These are phyloP conservation scores for Linnemannia schmuckeri DNA, from an alignment of 192 early-diverging fungal species.

Conservation along the genomic window DNA sequence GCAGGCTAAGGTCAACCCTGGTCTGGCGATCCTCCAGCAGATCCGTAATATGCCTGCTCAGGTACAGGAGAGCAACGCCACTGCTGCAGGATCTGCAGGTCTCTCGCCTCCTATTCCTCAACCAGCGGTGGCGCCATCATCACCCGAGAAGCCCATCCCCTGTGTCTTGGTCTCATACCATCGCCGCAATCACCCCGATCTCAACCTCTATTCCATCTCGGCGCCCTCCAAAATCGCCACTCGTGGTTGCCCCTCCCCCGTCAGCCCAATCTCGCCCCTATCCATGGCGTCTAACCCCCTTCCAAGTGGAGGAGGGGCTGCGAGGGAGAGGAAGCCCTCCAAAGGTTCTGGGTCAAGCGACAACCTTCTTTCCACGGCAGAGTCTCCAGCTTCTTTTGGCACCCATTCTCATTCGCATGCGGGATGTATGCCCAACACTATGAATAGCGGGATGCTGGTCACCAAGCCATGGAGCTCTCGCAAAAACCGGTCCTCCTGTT, in stretches of 20 bases:
- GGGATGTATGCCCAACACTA: constrained; percentile 17
- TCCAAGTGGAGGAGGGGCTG: neutral
- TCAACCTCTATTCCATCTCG: neutral
- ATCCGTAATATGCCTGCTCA: neutral
- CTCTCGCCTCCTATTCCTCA: neutral
- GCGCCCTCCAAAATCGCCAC: neutral
- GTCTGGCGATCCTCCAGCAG: constrained; percentile 18
- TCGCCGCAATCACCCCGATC: constrained; percentile 7
- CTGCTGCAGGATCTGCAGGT: neutral
- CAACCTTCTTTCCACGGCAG: neutral
- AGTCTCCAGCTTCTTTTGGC: neutral
- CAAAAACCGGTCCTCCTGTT: neutral
- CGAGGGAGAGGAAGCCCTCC: neutral
- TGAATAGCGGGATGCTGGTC: constrained; percentile 32
- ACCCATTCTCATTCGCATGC: neutral
- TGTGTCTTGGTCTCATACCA: constrained; percentile 32
- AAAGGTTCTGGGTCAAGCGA: neutral
- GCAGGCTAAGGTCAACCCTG: constrained; percentile 21
- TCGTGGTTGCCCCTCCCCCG: neutral
- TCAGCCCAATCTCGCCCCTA: constrained; percentile 7
- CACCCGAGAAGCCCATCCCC: neutral
- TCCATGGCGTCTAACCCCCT: neutral
- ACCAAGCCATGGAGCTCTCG: constrained; percentile 11
- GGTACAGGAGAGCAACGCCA: neutral
- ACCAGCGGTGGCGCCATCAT: neutral